A percentile compares a stretch with the other conserved stretches of the same genome.
Evolutionary conservation across 495 filamentous ascomycete genomes (phyloP).

Genomic region (Sabuloglossum arenarium): DNA sequence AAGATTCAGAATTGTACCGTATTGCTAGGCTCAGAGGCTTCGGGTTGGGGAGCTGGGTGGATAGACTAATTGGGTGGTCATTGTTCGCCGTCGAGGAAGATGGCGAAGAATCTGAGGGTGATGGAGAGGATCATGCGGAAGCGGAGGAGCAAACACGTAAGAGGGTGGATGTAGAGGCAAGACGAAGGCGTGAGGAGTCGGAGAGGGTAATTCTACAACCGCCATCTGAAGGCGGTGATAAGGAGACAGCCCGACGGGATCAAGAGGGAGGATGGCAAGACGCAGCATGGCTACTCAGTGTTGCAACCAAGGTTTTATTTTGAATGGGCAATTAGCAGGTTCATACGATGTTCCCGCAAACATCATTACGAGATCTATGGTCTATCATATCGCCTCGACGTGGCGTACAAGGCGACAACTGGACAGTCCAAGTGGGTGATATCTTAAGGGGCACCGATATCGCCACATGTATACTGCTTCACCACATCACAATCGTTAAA

Average conservation of each 20-base stretch:
- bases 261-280: slow-evolving; percentile 57
- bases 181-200: slow-evolving; percentile 20
- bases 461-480: too few species aligned
- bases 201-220: slow-evolving; percentile 7
- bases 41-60: slow-evolving; percentile 57
- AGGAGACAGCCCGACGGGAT: slow-evolving; percentile 10
- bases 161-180: slow-evolving; percentile 1
- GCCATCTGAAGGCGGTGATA: neutral
- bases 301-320: slow-evolving; percentile 51
- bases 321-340: slow-evolving; percentile 11
- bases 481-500: too few species aligned
- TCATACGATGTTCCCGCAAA: too few species aligned
- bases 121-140: slow-evolving; percentile 21
- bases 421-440: too few species aligned
- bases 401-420: too few species aligned
- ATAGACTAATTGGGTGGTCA: slow-evolving; percentile 51
- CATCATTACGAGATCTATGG: too few species aligned
- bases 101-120: slow-evolving; percentile 29
- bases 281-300: slow-evolving; percentile 63
- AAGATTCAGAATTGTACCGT: slow-evolving; percentile 31
- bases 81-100: slow-evolving; percentile 51
- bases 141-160: slow-evolving; percentile 16
- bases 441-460: too few species aligned
- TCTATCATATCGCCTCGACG: too few species aligned
- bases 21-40: slow-evolving; percentile 37